A percentile compares a stretch with the other conserved stretches of the same genome.
These are phyloP conservation scores for Moelleriella libera DNA, from an alignment of 2,329 filamentous ascomycete genomes.

Conservation along the genomic window DNA sequence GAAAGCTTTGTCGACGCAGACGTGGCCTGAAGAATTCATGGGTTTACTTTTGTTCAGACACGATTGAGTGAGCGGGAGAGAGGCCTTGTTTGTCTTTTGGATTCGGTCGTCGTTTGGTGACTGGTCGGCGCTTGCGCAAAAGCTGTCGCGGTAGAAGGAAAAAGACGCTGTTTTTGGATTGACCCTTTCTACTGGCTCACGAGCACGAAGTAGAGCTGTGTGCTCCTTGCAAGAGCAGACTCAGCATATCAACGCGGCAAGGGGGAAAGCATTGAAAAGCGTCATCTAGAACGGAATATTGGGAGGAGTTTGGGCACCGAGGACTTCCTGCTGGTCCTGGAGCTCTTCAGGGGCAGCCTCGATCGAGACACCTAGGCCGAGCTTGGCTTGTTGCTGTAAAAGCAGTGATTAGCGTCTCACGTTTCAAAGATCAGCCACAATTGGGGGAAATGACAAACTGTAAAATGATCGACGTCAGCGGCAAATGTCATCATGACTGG, in stretches of 20 bases:
- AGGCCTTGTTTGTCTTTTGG: no score
- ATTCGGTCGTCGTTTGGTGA: background rate
- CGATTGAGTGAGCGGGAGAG: background rate
- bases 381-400: constrained; percentile 76
- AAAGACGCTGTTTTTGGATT: no score
- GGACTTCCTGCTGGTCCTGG: constrained; percentile 65
- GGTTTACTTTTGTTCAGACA: background rate
- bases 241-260: no score
- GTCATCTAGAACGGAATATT: constrained; percentile 54
- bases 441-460: constrained; percentile 45
- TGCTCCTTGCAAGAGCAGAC: no score
- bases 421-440: background rate
- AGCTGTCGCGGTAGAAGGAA: background rate
- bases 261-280: no score
- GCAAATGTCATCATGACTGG: constrained; percentile 90
- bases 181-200: no score
- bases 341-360: constrained; percentile 75
- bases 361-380: constrained; percentile 86
- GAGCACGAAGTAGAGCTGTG: no score
- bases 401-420: background rate
- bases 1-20: background rate
- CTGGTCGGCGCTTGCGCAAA: background rate
- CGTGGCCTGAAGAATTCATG: background rate
- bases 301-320: constrained; percentile 32
- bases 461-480: constrained; percentile 89